Evolutionary conservation across 139 green algal species (phyloP), one percentile per base, ranked within the genome.

Genomic region (Coelastrella sp.): DNA sequence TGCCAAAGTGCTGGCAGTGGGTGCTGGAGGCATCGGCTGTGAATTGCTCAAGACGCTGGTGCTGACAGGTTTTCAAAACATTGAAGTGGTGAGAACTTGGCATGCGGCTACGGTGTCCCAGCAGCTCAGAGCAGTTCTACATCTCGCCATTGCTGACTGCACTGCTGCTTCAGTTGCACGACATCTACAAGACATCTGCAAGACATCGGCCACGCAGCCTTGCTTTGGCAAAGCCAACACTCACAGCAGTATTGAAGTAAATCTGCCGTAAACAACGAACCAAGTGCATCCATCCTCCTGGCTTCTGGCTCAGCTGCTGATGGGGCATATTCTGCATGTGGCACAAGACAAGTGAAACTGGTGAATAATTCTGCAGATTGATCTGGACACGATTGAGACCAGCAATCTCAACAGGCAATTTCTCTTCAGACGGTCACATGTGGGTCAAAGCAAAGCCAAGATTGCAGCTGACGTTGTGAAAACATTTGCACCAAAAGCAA

Each of bases 321-420:
- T 49, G 35, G 35, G 35, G 35, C 35, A 49, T 49, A 49, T 49
- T 49, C 35, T 49, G 35, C 35, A 49, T 49, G 35, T 49, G 35
- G 35, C 35, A 49, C 35, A 49, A 49, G 35, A 49, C 35, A 49
- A 49, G 35, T 49, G 35, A 1, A 49, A 49, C 35, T 49, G n/a
- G 1, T 76, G 1, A 35, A 27, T 76, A 4, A 27, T 11, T 49
- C 10, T 76, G 68, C 92, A 99, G 97, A 97, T 99, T 49, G 98
- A 99, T 93, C 90, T 99, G 89, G 98, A 99, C 95, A 99, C 98
- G 1, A 99, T 99, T 35, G 98, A 99, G 78, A 98, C 96, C 11
- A 98, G 94, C 92, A 99, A 99, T 92, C 94, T 99, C 11, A 99
- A 99, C 93, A 92, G 98, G 6, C 98, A 99, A 91, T 99, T 99